Base-by-base conservation (phyloP, 1,284 basidiomycete genomes). In the Phlebopus sp. region DNA sequence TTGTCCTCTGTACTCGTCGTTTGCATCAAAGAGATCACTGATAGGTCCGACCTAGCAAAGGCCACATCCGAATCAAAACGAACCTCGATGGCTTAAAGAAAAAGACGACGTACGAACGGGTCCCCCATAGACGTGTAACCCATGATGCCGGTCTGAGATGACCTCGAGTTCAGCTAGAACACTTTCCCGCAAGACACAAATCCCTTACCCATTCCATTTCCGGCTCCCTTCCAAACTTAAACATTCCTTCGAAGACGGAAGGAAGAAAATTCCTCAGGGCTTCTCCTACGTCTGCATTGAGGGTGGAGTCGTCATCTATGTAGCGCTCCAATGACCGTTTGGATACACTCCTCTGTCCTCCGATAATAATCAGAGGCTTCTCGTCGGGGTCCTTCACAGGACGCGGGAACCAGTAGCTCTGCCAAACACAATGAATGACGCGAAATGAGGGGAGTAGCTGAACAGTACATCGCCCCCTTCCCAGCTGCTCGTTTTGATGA, bases 331-430 rank as follows among this genome's bases (percentile, higher is more conserved):
- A 76, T 1, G 54, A 53, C 0, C 74, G 72, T 18, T 37, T 46
- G 0, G 70, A 69, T 1, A 68, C 57, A 39, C 84, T 76, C 18
- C 87, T 70, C 2, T 74, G 85, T 1, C 90, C 90, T 10, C 91
- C 90, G 0, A 93, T 65, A 46, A 92, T 84, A 42, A 90, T 68
- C 13, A 90, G 59, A 0, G 88, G 84, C 10, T 63, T 58, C 38
- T 70, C 67, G 0, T 62, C 53, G 2, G 39, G 34, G 2, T 63
- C 46, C 18, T 53, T 52, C 27, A 77, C 56, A 9, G 86, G 82
- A 27, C 90, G 73, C n/a, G 86, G 83, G 58, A 91, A 90, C 81
- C 87, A 90, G 61, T 92, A 92, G 0, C 78, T 80, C 44, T 62
- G 38, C 27, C 10, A 4, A 5, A 2, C 10, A 14, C 3, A 31